Conservation (phyloP, 164 flowering plant species). For the Berberis thunbergii region DNA sequence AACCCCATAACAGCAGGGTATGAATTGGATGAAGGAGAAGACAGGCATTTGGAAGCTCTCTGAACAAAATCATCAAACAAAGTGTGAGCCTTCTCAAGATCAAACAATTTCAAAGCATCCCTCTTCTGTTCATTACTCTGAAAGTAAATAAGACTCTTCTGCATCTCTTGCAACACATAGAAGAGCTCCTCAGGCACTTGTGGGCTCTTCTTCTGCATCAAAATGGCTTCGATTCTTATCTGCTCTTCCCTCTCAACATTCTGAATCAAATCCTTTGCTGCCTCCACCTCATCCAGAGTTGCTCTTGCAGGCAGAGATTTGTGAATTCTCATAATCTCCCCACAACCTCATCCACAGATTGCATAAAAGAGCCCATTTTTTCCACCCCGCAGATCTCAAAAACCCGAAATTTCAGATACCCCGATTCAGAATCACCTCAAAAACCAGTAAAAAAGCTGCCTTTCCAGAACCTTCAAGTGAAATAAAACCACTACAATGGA, state of each 20-base stretch:
- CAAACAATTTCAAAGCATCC: conserved; percentile 34
- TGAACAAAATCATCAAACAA: conserved; percentile 40
- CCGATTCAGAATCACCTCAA: too few species aligned
- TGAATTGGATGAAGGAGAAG: neutral
- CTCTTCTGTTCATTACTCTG: conserved; percentile 36
- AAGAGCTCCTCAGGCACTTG: conserved; percentile 38
- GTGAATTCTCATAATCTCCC: conserved; percentile 62
- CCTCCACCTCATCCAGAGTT: conserved; percentile 53
- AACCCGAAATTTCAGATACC: neutral
- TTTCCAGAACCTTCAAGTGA: too few species aligned
- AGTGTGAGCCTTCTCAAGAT: conserved; percentile 30
- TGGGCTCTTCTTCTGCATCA: conserved; percentile 20
- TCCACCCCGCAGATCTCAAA: conserved; percentile 7
- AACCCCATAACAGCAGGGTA: conserved; percentile 5
- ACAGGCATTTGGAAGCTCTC: conserved; percentile 45
- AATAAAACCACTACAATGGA: too few species aligned
- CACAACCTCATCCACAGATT: conserved; percentile 33
- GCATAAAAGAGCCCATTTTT: conserved; percentile 17
- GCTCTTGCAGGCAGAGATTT: conserved; percentile 63
- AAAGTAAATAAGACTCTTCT: conserved; percentile 21
- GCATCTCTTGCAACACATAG: conserved; percentile 37
- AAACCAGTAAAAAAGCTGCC: neutral
- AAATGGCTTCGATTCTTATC: conserved; percentile 33
- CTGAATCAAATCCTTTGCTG: conserved; percentile 40
- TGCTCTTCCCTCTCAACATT: conserved; percentile 65